Evolutionary conservation across 2,329 filamentous ascomycete genomes (phyloP).

Genomic region (Ambrosiella cleistominuta): DNA sequence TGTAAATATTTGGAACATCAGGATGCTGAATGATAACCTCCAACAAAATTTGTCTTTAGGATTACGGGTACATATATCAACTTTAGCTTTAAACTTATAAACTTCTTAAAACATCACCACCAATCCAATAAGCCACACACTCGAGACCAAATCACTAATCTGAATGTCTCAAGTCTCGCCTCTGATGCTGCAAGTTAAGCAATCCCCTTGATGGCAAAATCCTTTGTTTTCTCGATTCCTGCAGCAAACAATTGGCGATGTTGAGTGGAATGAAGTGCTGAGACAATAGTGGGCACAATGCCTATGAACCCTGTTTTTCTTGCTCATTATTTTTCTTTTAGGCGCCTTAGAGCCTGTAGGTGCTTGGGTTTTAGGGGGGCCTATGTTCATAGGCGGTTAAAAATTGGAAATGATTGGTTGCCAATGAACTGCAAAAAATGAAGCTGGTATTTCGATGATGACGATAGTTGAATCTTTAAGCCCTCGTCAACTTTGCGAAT

Average conservation of each 20-base stretch:
- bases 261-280: background rate
- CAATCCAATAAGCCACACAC: no score
- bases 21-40: no score
- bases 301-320: background rate
- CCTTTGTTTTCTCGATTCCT: background rate
- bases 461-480: background rate
- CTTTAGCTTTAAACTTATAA: no score
- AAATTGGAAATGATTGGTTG: background rate
- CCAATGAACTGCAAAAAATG: background rate
- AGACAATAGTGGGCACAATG: background rate
- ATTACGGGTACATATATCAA: no score
- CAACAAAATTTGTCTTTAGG: no score
- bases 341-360: background rate
- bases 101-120: no score
- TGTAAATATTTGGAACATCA: background rate
- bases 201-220: background rate
- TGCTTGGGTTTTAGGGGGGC: background rate
- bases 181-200: background rate
- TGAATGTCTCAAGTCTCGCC: background rate
- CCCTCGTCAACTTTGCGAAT: background rate
- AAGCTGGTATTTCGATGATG: background rate
- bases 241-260: background rate
- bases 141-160: background rate
- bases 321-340: background rate
- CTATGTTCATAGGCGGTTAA: background rate